A percentile compares a stretch with the other conserved stretches of the same genome.
Evolutionary conservation across 768 basidiomycete species (phyloP).

Genomic region (Leccinum variicolor): DNA sequence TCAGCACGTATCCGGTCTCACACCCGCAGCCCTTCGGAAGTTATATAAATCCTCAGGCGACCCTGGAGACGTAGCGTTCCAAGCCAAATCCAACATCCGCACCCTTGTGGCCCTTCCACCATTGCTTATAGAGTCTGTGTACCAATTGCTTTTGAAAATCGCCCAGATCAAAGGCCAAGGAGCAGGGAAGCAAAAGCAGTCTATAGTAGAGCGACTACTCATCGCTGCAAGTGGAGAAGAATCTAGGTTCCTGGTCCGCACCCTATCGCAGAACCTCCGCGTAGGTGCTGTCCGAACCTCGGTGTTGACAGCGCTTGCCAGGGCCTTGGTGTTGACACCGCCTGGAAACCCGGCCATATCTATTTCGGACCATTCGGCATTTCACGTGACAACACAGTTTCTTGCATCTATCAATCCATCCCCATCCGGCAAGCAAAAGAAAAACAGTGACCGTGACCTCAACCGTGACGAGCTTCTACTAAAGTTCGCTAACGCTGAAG

Average conservation of each 20-base stretch:
- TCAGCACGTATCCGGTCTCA: constrained; percentile 69
- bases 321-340: constrained; percentile 67
- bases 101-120: constrained; percentile 73
- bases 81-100: constrained; percentile 72
- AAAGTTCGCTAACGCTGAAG: constrained; percentile 57
- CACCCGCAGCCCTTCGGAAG: constrained; percentile 51
- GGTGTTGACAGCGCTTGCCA: constrained; percentile 74
- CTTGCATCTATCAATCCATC: constrained; percentile 18
- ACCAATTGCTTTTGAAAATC: constrained; percentile 64
- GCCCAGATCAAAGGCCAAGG: constrained; percentile 70
- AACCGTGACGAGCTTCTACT: constrained; percentile 35
- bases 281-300: constrained; percentile 88
- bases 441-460: constrained; percentile 27
- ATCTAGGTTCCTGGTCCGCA: constrained; percentile 76
- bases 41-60: constrained; percentile 78
- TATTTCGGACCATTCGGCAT: constrained; percentile 21
- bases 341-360: constrained; percentile 27
- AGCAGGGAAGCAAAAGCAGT: constrained; percentile 71
- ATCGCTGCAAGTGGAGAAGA: constrained; percentile 86
- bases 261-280: constrained; percentile 69
- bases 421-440: constrained; percentile 28
- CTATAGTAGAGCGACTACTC: constrained; percentile 76
- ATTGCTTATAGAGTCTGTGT: constrained; percentile 61
- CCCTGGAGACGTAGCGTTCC: constrained; percentile 84
- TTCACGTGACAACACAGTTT: constrained; percentile 25